A percentile compares a stretch with the other conserved stretches of the same genome.
These are phyloP conservation scores for Urostyla sp. DNA, from an alignment of 73 alveolate species.

Conservation along the genomic window DNA sequence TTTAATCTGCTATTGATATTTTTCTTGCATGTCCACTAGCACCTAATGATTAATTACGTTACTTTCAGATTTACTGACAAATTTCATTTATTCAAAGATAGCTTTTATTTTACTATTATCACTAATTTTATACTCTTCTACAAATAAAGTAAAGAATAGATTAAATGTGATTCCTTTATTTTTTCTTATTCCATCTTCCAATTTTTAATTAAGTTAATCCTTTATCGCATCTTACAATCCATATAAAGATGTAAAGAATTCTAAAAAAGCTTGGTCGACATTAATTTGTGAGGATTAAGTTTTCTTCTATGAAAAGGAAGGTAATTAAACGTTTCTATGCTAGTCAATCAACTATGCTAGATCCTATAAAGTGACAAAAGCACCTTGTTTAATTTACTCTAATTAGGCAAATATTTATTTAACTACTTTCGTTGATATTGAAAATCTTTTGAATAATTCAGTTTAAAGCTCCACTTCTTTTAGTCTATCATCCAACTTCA, in stretches of 20 bases:
- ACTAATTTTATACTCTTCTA: background rate
- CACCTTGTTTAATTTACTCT: background rate
- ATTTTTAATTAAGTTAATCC: background rate
- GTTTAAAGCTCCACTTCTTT: conserved; percentile 28
- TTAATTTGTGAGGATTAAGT: conserved; percentile 2
- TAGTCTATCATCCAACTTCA: background rate
- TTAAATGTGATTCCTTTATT: background rate
- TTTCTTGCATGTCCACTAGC: too few relatives aligned
- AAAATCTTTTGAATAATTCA: conserved; percentile 21
- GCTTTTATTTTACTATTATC: conserved; percentile 35
- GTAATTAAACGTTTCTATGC: conserved; percentile 5
- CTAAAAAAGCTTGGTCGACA: background rate
- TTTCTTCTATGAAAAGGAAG: background rate
- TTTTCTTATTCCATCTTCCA: background rate
- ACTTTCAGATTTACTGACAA: background rate
- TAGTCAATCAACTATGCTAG: conserved; percentile 25
- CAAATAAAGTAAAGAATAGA: conserved; percentile 13
- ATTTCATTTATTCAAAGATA: background rate
- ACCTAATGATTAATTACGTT: background rate
- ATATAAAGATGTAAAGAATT: background rate
- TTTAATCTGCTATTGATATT: background rate
- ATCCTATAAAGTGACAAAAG: conserved; percentile 6
- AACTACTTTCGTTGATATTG: conserved; percentile 26
- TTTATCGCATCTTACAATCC: background rate
- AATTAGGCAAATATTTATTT: background rate